Percentiles rank a stretch among this genome's conserved stretches.
phyloP scores from a whole-genome alignment of 352 stramenopile species.

The Phytophthora ohioensis region DNA sequence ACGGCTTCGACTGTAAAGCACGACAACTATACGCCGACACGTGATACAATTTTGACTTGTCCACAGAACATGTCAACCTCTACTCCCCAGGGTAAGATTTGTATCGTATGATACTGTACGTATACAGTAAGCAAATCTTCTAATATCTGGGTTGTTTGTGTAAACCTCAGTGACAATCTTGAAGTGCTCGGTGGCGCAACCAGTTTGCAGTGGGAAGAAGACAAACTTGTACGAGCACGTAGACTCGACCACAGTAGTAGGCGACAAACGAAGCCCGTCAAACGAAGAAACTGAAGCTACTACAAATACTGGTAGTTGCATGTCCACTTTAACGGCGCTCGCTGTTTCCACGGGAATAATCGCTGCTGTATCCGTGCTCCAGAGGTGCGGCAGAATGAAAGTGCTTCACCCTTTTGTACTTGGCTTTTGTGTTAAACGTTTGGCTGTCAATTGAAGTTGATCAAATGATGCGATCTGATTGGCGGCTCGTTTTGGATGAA shows the following conservation, averaged over 20 bases:
- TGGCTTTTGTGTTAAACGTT: too few species aligned
- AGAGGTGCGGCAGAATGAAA: too few species aligned
- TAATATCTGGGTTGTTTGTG: neutral
- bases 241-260: conserved; percentile 27
- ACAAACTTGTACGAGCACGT: conserved; percentile 58
- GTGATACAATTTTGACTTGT: conserved; percentile 46
- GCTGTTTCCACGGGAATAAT: too few species aligned
- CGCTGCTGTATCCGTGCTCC: too few species aligned
- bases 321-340: too few species aligned
- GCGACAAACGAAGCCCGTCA: conserved; percentile 35
- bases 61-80: conserved; percentile 43
- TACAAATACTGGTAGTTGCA: too few species aligned
- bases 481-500: too few species aligned
- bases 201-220: conserved; percentile 63
- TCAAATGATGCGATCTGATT: too few species aligned
- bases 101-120: neutral
- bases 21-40: conserved; percentile 46
- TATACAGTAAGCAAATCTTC: neutral
- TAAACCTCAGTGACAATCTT: neutral
- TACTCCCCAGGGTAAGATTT: conserved; percentile 37
- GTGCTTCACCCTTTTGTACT: too few species aligned
- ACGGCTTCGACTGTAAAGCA: conserved; percentile 55
- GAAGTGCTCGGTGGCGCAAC: conserved; percentile 55
- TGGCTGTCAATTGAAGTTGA: too few species aligned
- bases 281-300: conserved; percentile 24